Evolutionary conservation across 2,329 filamentous ascomycete genomes (phyloP).

Genomic region (Blastomyces parvus): DNA sequence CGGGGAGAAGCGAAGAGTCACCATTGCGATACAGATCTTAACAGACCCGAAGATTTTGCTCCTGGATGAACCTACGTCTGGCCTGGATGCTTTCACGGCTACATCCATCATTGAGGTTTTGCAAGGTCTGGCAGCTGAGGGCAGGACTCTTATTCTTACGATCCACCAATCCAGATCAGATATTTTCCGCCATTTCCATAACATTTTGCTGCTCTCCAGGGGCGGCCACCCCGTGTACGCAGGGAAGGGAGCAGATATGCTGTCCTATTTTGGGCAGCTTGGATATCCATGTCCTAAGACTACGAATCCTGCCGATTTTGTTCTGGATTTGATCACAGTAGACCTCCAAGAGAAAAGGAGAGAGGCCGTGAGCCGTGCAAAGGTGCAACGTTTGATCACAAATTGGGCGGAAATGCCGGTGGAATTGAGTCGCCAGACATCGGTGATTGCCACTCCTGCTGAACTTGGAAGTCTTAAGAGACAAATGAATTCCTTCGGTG

Average conservation of each 20-base stretch:
- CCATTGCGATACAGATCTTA: constrained; percentile 67
- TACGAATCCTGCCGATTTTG: constrained; percentile 70
- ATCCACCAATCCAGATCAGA: constrained; percentile 70
- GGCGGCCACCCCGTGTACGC: constrained; percentile 61
- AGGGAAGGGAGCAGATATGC: constrained; percentile 54
- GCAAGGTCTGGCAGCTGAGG: constrained; percentile 59
- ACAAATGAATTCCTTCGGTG: constrained; percentile 51
- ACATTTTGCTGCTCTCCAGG: constrained; percentile 59
- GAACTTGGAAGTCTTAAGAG: constrained; percentile 61
- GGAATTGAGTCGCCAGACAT: constrained; percentile 21
- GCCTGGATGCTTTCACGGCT: constrained; percentile 68
- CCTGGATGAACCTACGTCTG: constrained; percentile 67
- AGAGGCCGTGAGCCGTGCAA: constrained; percentile 54
- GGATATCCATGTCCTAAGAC: constrained; percentile 58
- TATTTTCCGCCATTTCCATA: constrained; percentile 61
- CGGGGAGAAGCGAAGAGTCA: constrained; percentile 67
- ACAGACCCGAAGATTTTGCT: constrained; percentile 64
- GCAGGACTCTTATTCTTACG: constrained; percentile 64
- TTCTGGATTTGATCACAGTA: constrained; percentile 65
- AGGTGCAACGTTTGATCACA: constrained; percentile 52
- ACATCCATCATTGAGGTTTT: constrained; percentile 68
- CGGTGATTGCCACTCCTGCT: constrained; percentile 55
- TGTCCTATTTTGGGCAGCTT: constrained; percentile 51
- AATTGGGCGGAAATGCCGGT: constrained; percentile 41
- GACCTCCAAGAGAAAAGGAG: constrained; percentile 57